A percentile compares a stretch with the other conserved stretches of the same genome.
These are phyloP conservation scores for Diophrys sp. DNA, from an alignment of 73 alveolate genomes.

Conservation along the genomic window DNA sequence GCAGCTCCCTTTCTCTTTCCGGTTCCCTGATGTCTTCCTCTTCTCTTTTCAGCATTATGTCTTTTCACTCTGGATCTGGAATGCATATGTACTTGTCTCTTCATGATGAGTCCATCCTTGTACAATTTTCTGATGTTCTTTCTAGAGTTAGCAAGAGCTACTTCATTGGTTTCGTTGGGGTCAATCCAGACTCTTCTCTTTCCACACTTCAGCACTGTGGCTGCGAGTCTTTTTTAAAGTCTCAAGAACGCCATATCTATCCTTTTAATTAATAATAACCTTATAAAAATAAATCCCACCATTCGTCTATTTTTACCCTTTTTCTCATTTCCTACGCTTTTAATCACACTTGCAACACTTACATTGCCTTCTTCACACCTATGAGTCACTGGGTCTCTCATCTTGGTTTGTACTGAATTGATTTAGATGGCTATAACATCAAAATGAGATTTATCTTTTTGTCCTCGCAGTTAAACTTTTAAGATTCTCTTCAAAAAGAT, in stretches of 20 bases:
- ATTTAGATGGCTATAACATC: no score
- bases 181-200: conserved; percentile 96
- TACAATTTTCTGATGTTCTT: conserved; percentile 83
- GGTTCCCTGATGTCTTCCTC: conserved; percentile 96
- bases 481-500: no score
- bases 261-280: conserved; percentile 33
- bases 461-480: no score
- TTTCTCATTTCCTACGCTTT: no score
- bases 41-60: conserved; percentile 77
- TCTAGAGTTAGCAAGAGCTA: conserved; percentile 92
- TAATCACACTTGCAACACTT: no score
- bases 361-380: no score
- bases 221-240: conserved; percentile 86
- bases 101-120: conserved; percentile 96
- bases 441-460: no score
- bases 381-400: no score
- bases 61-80: conserved; percentile 94
- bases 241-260: conserved; percentile 84
- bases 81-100: conserved; percentile 94
- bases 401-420: no score
- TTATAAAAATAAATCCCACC: no score
- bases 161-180: conserved; percentile 96
- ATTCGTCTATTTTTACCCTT: no score
- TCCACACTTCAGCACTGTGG: conserved; percentile 91
- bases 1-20: conserved; percentile 97